Percentiles rank a stretch among this genome's conserved stretches.
phyloP scores from a whole-genome alignment of 129 eudicot species.

The Heracleum sosnowskyi region DNA sequence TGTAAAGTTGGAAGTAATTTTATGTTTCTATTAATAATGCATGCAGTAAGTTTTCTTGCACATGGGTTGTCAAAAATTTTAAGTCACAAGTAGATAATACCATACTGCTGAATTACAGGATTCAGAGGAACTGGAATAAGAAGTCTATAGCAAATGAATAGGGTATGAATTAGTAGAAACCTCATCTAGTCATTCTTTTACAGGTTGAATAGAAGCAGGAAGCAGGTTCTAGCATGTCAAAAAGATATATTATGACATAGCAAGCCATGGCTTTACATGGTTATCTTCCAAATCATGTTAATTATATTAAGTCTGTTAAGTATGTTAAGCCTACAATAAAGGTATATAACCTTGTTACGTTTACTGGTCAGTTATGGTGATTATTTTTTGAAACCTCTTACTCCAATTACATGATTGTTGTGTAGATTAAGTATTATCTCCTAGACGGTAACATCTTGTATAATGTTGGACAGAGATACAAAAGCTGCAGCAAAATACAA shows the following conservation, averaged over 20 bases:
- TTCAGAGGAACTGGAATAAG: neutral
- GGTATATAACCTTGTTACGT: constrained; percentile 12
- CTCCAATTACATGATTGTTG: neutral
- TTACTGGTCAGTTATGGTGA: neutral
- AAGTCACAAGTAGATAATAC: neutral
- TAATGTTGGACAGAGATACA: constrained; percentile 15
- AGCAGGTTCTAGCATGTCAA: no score
- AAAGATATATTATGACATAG: no score
- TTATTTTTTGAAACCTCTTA: neutral
- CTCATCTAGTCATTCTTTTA: neutral
- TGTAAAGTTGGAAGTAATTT: neutral
- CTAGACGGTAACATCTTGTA: neutral
- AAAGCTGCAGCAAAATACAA: constrained; percentile 25
- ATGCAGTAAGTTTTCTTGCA: no score
- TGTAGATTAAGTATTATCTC: neutral
- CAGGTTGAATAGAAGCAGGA: neutral
- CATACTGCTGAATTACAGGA: neutral
- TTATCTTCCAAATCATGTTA: no score
- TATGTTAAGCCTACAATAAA: constrained; percentile 18
- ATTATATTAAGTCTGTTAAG: no score
- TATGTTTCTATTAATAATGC: neutral
- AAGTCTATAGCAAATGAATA: neutral
- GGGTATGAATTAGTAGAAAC: neutral
- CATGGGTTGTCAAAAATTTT: neutral
- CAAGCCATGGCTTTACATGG: no score